Base-by-base conservation (phyloP, 805 yeast species). In the Teunomyces gatunensis region DNA sequence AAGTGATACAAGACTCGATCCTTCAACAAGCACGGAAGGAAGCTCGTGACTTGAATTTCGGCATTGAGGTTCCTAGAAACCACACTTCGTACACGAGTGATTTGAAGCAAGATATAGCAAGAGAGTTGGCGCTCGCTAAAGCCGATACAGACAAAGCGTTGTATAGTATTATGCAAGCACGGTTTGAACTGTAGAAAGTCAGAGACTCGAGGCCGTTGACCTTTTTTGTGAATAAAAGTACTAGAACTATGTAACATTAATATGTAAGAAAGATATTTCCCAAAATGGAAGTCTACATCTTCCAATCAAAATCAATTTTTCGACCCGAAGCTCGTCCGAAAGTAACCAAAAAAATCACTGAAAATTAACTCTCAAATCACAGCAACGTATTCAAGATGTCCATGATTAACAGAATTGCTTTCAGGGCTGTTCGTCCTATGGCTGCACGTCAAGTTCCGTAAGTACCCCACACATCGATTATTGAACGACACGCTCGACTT, bases 381-480 rank as follows among this genome's bases (percentile, higher is more conserved):
- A 46, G 46, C 46, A 53, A 41, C 48, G 51, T 41, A 44, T 37
- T 47, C 42, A 61, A 49, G 44, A 69, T 71, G 74, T 70, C 75
- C 58, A 63, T 69, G 64, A 64, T 73, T 54, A 66, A 67, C 63
- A 72, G 72, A 69, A 63, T 71, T 61, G 74, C 74, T 55, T 60
- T 70, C 55, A 72, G 69, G 65, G 71, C 73, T 52, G 59, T 58
- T 46, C 74, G 75, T 56, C 75, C 75, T 58, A 55, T 69, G 65
- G 74, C 74, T 52, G 56, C 66, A 46, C 74, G 75, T 61, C 71
- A 71, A 54, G 64, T 71, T 56, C 69, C 75, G 75, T 71, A 71
- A 61, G 76, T 71, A 42, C 27, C 12, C 11, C 27, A 25, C 27
- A 25, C 27, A 9, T 9, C 10, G 27, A 25, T 25, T 25, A 18